Conservation (phyloP, 2,329 filamentous ascomycete species). For the Aspergillus quadricinctus region DNA sequence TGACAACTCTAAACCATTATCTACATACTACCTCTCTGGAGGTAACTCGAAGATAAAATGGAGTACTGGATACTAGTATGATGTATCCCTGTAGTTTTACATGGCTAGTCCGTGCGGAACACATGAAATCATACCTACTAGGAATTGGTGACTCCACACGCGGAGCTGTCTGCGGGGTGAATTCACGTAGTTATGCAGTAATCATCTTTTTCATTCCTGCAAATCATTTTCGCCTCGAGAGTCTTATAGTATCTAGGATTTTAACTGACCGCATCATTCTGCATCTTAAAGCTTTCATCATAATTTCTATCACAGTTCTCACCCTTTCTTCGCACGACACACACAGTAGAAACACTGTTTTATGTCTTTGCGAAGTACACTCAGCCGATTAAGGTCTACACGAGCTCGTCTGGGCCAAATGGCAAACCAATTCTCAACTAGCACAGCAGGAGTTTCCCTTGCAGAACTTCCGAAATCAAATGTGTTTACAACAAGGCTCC, state of each 20-base stretch:
- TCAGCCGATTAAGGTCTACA: constrained; percentile 13
- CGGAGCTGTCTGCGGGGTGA: no score
- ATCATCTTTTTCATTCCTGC: neutral
- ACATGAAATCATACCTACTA: no score
- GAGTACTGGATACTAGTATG: neutral
- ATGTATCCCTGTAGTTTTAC: neutral
- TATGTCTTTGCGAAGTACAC: constrained; percentile 22
- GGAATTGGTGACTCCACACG: neutral
- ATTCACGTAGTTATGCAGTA: neutral
- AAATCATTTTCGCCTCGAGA: neutral
- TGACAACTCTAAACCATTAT: neutral
- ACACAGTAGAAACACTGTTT: constrained; percentile 5
- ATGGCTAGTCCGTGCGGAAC: neutral
- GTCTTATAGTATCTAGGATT: neutral
- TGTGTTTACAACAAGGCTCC: constrained; percentile 62
- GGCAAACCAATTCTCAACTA: constrained; percentile 39
- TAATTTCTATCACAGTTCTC: neutral
- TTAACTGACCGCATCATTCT: neutral
- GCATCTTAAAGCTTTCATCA: neutral
- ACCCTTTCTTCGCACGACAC: neutral
- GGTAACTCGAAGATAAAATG: neutral
- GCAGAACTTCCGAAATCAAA: constrained; percentile 60
- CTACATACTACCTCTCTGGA: neutral
- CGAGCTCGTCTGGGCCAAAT: constrained; percentile 41
- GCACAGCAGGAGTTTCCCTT: constrained; percentile 32